Evolutionary conservation across 2,329 filamentous ascomycete genomes (phyloP).

Genomic region (Trichoderma gracile): DNA sequence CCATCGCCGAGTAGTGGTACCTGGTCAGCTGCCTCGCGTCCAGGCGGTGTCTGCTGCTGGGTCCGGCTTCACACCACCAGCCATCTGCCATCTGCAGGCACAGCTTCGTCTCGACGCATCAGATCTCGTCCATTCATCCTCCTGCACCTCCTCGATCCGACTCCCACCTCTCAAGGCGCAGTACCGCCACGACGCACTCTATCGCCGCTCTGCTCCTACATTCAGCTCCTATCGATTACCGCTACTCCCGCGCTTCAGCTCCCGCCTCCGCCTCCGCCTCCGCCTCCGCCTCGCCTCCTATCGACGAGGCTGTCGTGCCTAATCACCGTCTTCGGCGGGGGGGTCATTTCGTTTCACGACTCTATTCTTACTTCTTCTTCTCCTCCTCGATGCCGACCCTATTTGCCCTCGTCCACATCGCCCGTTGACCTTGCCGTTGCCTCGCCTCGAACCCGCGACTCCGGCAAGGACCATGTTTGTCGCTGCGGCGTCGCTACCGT

Average conservation of each 20-base stretch:
- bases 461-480: slow-evolving; percentile 15
- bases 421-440: not conserved
- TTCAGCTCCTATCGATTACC: slow-evolving; percentile 10
- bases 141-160: not conserved
- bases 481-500: slow-evolving; percentile 11
- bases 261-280: slow-evolving; percentile 4
- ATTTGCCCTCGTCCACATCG: not conserved
- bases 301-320: slow-evolving; percentile 11
- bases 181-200: too few species aligned
- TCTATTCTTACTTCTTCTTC: not conserved
- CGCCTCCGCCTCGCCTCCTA: too few species aligned
- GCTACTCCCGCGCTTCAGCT: not conserved
- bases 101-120: not conserved
- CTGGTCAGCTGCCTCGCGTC: not conserved
- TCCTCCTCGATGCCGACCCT: slow-evolving; percentile 3
- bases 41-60: slow-evolving; percentile 7
- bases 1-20: slow-evolving; percentile 8
- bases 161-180: too few species aligned
- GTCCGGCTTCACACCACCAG: slow-evolving; percentile 8
- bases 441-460: slow-evolving; percentile 1
- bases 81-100: slow-evolving; percentile 12
- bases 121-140: not conserved
- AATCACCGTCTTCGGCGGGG: not conserved
- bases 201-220: not conserved
- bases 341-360: not conserved